phyloP scores from a whole-genome alignment of 2,329 filamentous ascomycete genomes.

The Sclerotinia borealis region DNA sequence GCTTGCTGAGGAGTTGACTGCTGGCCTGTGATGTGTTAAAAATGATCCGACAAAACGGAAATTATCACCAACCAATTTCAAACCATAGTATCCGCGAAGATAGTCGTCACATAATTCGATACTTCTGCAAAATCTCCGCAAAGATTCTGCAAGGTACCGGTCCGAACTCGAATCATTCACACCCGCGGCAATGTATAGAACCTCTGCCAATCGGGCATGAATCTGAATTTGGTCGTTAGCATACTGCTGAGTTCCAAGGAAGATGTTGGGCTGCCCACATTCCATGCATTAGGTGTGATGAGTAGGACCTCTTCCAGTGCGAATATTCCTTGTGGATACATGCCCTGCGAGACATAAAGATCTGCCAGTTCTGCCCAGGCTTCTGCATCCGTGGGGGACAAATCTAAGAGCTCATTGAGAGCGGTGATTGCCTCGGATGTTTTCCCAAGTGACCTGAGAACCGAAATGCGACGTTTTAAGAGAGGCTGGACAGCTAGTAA shows the following conservation, averaged over 20 bases:
- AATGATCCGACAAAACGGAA: not conserved
- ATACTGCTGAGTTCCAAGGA: conserved; percentile 22
- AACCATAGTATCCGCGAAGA: conserved; percentile 83
- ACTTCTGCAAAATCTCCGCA: conserved; percentile 83
- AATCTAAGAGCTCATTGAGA: conserved; percentile 70
- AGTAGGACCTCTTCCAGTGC: conserved; percentile 86
- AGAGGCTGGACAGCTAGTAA: conserved; percentile 56
- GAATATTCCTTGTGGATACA: conserved; percentile 79
- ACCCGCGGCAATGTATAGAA: conserved; percentile 65
- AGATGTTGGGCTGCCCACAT: conserved; percentile 51
- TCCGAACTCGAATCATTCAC: conserved; percentile 36
- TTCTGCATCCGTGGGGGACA: conserved; percentile 84
- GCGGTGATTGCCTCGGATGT: conserved; percentile 66
- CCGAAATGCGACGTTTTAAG: conserved; percentile 74
- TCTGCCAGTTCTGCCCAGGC: conserved; percentile 89
- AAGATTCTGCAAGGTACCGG: conserved; percentile 60
- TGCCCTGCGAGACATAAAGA: conserved; percentile 72
- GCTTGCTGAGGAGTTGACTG: conserved; percentile 38
- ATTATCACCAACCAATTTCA: conserved; percentile 61
- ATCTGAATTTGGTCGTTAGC: conserved; percentile 45
- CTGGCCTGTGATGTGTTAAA: conserved; percentile 29
- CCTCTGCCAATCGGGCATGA: conserved; percentile 79
- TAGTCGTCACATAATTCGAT: conserved; percentile 93
- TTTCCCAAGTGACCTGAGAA: conserved; percentile 69
- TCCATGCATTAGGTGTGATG: conserved; percentile 88